phyloP scores from a whole-genome alignment of 2,329 filamentous ascomycete genomes.

The Botryotinia convoluta region DNA sequence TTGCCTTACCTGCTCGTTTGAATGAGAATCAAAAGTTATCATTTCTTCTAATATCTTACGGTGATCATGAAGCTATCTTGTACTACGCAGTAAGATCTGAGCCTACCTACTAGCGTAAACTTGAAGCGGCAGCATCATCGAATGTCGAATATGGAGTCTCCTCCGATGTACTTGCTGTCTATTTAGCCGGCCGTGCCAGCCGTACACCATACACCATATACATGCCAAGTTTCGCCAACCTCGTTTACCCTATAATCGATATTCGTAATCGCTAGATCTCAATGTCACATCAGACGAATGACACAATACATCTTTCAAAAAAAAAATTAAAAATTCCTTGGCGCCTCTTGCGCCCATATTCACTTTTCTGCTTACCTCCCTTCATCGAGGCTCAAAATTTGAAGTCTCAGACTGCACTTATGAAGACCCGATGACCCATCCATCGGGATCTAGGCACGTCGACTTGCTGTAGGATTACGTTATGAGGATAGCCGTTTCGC shows the following conservation, averaged over 20 bases:
- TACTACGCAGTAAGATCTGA: not conserved
- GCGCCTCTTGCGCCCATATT: not conserved
- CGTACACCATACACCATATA: not conserved
- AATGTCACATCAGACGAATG: not conserved
- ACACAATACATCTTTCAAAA: not conserved
- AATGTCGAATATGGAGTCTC: not conserved
- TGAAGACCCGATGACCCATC: not conserved
- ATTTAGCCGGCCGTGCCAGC: not conserved
- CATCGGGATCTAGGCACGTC: not conserved
- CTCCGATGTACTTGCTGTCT: not conserved
- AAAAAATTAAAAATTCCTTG: not conserved
- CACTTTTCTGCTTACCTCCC: not conserved
- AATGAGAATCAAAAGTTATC: slow-evolving; percentile 11
- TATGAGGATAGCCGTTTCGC: not conserved
- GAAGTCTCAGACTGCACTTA: not conserved
- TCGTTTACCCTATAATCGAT: not conserved
- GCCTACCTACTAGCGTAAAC: not conserved
- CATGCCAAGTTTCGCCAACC: not conserved
- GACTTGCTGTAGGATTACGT: not conserved
- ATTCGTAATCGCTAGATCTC: not conserved
- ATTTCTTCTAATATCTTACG: not conserved
- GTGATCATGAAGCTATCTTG: not conserved
- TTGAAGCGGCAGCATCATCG: no score
- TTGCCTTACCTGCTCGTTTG: not conserved
- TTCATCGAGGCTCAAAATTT: not conserved